Evolutionary conservation across 495 filamentous ascomycete genomes (phyloP), one percentile per base, ranked within the genome.

Genomic region (Aspergillus panamensis): DNA sequence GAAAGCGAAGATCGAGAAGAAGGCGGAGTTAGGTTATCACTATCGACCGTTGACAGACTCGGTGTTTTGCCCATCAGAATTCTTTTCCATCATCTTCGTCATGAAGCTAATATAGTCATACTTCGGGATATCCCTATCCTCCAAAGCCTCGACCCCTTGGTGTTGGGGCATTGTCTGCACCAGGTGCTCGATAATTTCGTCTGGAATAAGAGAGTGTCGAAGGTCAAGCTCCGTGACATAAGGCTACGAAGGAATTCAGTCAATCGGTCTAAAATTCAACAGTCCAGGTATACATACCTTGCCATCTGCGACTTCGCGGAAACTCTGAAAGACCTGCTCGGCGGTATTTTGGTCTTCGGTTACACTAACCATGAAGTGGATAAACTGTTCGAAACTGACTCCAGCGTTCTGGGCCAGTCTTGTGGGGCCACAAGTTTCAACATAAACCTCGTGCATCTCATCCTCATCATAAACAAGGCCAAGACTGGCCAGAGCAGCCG

Each of bases 281-380:
- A n/a, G 12, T 45, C 17, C 9, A 8, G 8, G 40, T 2, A 55
- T 14, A 68, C 80, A 47, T 74, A 85, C 84, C 77, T 97, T 98
- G 44, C 95, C 95, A 79, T 98, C 94, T 12, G 94, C 94, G 25
- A 98, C 94, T 73, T 97, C 94, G 54, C 84, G 84, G 82, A 98
- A 98, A 67, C 85, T 90, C 73, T 97, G 94, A 73, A 91, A 97
- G 0, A 97, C 95, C 68, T 98, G 94, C 73, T 96, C 94, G 19
- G 94, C 95, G 16, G 91, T 96, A 65, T 97, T 96, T 71, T 98
- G 94, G 66, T 98, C 94, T 71, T 98, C 94, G 1, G 95, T 97
- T 39, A 96, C 93, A 63, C 92, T 90, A 8, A 98, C 94, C 94
- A 98, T 98, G 76, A 97, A 98, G 20, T 88, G 83, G 71, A 98